These are phyloP conservation scores for Grifola frondosa DNA, from an alignment of 1,284 basidiomycete species.

Conservation along the genomic window DNA sequence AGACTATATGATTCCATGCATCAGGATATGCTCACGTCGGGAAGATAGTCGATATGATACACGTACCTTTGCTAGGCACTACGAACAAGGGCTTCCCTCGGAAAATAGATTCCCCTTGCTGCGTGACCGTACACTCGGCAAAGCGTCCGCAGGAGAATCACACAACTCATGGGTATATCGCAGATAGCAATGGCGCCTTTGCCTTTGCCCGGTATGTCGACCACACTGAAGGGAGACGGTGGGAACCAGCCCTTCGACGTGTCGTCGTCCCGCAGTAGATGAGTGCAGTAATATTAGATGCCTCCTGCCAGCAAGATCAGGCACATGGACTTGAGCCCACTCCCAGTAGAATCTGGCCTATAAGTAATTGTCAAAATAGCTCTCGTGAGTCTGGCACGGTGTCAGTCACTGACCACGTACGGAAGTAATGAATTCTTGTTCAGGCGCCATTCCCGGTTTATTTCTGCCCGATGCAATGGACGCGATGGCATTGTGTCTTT, in stretches of 20 bases:
- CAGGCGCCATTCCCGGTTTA: no score
- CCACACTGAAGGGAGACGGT: constrained; percentile 29
- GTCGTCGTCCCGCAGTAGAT: constrained; percentile 2
- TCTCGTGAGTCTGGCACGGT: no score
- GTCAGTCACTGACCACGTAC: no score
- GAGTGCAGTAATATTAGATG: constrained; percentile 6
- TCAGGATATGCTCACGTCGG: not conserved
- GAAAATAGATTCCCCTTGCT: constrained; percentile 60
- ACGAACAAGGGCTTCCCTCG: constrained; percentile 54
- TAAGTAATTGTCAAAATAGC: no score
- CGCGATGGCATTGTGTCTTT: no score
- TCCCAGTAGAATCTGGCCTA: no score
- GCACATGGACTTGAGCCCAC: not conserved
- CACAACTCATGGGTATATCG: constrained; percentile 36
- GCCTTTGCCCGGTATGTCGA: constrained; percentile 38
- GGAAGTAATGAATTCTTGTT: no score
- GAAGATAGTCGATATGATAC: not conserved
- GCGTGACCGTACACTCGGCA: not conserved
- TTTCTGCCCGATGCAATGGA: no score
- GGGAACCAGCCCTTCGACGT: not conserved
- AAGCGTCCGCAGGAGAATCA: not conserved
- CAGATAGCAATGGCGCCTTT: constrained; percentile 41
- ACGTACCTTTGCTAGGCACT: constrained; percentile 48
- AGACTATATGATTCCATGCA: constrained; percentile 30
- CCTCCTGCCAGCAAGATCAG: constrained; percentile 8